Base-by-base conservation (phyloP, 83 land plant species). In the Picea engelmannii region DNA sequence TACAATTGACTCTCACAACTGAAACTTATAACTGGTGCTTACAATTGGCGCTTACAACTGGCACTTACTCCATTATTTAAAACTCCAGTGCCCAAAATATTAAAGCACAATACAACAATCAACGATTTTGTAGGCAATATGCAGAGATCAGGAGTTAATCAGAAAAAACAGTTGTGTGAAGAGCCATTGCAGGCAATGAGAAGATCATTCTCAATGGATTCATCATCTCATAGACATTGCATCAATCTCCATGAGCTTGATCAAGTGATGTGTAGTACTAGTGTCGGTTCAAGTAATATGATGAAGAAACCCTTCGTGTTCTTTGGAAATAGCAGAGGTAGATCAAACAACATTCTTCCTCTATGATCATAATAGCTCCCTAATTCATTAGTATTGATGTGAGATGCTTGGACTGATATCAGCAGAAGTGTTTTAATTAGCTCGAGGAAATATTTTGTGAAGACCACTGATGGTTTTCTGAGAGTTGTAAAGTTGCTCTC, bases 121-220 rank as follows among this genome's bases (percentile, higher is more conserved):
- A 25, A 31, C 3, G 40, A 58, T 17, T 58, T 35, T 21, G 49
- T 18, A 58, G 23, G 23, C 84, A 83, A 64, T 80, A 86, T 75
- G 35, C 40, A n/a, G 84, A 85, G 24, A 91, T 86, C 79, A 84
- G 83, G 82, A 87, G 91, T 42, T 87, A 85, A 75, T 89, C n/a
- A 55, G 20, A 88, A 78, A 69, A 88, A 91, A 60, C 81, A 80
- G 55, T 91, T 86, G 27, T 20, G 25, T 27, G 4, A 17, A 35
- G 76, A 71, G 5, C n/a, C 76, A 42, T 2, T 83, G 38, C 84
- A 87, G 61, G 86, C 89, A 1, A 76, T 87, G 35, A 86, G 91
- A 79, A 91, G 93, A 82, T 91, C 93, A 12, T 79, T 91, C 78
- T 91, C 93, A 12, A 42, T 89, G 89, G 89, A 87, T 76, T 91